Evolutionary conservation across 1,284 basidiomycete genomes (phyloP), one percentile per base, ranked within the genome.

Genomic region (Veloporphyrellus conicus): DNA sequence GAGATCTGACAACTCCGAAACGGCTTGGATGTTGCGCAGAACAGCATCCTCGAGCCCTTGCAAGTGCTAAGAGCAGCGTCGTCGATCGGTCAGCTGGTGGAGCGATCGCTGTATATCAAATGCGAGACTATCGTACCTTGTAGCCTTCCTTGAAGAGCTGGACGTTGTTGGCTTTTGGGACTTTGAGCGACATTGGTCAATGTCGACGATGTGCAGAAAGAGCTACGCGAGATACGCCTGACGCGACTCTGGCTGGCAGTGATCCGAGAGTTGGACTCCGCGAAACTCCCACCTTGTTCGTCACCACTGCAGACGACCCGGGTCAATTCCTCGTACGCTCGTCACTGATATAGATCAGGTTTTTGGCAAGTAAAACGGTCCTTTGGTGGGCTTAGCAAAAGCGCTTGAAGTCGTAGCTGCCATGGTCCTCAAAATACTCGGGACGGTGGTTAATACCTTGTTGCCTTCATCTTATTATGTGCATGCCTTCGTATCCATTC

Each of bases 61-160:
- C 39, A 91, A 73, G 64, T 93, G 84, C 88, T 93, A 8, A 31
- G 48, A 54, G 47, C 8, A 25, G 23, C 4, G 8, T 25, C 23
- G 23, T 25, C 23, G 23, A 25, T 25, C 45, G 40, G 31, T 47
- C 6, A 45, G 42, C 38, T 12, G 45, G 34, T 40, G 25, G n/a
- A 3, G 40, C 34, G 38, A 52, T 57, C 43, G 3, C 5, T 18
- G 39, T 22, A 31, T 25, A 19, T 12, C 16, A 4, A 40, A 2
- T 23, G 8, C 15, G 16, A 1, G 19, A 8, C 7, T 16, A 23
- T 58, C 68, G 23, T 53, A 89, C 89, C 78, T 93, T 94, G 78
- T 91, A 93, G 19, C 91, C 92, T 38, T 92, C 87, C 70, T 96
- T 96, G 78, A 97, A 97, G 40, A 98, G 82, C 70, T 92, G 91